phyloP scores from a whole-genome alignment of 2,329 filamentous ascomycete genomes.

The Pseudogymnoascus sp. region DNA sequence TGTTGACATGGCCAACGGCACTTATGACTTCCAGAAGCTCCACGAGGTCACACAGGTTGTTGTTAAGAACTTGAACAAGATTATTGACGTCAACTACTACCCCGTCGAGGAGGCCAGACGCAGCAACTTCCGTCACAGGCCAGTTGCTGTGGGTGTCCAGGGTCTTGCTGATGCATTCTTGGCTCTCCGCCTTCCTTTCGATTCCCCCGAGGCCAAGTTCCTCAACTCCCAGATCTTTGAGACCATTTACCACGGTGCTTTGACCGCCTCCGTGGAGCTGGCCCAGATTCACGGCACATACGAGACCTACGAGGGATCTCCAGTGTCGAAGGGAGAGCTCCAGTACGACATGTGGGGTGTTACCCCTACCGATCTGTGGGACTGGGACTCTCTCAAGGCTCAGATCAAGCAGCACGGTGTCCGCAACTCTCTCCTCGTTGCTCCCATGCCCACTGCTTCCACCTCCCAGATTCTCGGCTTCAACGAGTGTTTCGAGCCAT shows the following conservation, averaged over 20 bases:
- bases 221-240: conserved; percentile 99
- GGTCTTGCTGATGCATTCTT: conserved; percentile 98
- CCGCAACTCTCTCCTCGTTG: conserved; percentile 89
- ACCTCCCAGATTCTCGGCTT: conserved; percentile 97
- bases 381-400: conserved; percentile 83
- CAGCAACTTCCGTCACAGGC: conserved; percentile 95
- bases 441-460: conserved; percentile 95
- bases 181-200: conserved; percentile 91
- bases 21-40: conserved; percentile 93
- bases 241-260: conserved; percentile 94
- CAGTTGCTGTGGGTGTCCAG: conserved; percentile 93
- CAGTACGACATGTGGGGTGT: conserved; percentile 99
- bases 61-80: conserved; percentile 92
- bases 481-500: conserved; percentile 99
- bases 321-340: conserved; percentile 88
- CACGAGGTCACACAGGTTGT: conserved; percentile 91
- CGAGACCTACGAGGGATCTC: conserved; percentile 84
- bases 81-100: conserved; percentile 98
- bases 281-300: conserved; percentile 80
- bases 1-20: conserved; percentile 75
- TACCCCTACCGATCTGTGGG: conserved; percentile 89
- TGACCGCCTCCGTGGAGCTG: conserved; percentile 81
- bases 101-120: conserved; percentile 89
- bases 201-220: conserved; percentile 86
- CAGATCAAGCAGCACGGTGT: conserved; percentile 89